Evolutionary conservation across 306 rosid genomes (phyloP).

Genomic region (Trichosanthes cucumerina): DNA sequence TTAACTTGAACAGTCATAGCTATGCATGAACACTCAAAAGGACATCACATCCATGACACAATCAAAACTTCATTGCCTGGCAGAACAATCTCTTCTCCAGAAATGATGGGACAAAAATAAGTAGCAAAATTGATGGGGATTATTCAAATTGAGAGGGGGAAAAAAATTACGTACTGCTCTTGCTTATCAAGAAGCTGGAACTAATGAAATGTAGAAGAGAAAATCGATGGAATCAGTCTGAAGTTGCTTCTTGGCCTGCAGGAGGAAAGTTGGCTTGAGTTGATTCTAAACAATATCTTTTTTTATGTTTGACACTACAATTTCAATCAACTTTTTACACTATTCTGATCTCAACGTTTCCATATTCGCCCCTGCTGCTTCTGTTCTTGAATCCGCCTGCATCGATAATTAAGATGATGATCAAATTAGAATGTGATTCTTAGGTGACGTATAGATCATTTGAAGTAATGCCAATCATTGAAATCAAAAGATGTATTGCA

Average conservation of each 20-base stretch:
- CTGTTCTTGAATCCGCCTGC: slow-evolving; percentile 67
- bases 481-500: background rate
- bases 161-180: background rate
- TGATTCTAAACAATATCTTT: slow-evolving; percentile 5
- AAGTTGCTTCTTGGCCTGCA: background rate
- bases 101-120: background rate
- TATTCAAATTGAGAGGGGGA: background rate
- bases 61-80: slow-evolving; percentile 9
- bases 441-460: background rate
- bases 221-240: background rate
- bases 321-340: slow-evolving; percentile 16
- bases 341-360: slow-evolving; percentile 34
- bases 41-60: background rate
- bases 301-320: background rate
- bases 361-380: slow-evolving; percentile 62
- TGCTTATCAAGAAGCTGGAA: slow-evolving; percentile 5
- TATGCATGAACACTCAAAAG: background rate
- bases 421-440: background rate
- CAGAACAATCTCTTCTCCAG: background rate
- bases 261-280: background rate
- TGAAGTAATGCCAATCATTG: background rate
- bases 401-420: background rate
- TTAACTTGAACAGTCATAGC: background rate
- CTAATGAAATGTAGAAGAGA: background rate
- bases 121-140: slow-evolving; percentile 1